Conservation (phyloP, 257 asterid genomes). For the Solanum sparsipilum region DNA sequence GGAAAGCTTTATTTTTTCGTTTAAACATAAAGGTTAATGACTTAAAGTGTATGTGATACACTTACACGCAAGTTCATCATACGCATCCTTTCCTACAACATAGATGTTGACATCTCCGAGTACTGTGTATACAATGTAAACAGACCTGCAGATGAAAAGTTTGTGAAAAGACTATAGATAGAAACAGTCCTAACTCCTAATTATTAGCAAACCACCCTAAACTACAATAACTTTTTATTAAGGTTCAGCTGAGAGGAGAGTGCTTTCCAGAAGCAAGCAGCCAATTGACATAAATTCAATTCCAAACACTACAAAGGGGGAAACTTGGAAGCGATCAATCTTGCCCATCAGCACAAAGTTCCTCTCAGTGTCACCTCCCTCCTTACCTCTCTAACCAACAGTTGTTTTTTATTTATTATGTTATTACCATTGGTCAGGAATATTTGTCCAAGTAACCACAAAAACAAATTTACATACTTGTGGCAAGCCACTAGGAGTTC, state of each 20-base stretch:
- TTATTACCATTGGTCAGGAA: background rate
- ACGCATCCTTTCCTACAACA: conserved; percentile 95
- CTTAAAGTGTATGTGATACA: background rate
- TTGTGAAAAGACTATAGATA: background rate
- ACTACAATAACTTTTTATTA: background rate
- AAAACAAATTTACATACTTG: conserved; percentile 20
- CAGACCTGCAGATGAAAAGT: conserved; percentile 51
- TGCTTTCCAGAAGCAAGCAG: background rate
- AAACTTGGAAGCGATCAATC: background rate
- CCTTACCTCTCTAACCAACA: background rate
- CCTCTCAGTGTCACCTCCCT: background rate
- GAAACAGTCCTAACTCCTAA: background rate
- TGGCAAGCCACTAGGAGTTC: conserved; percentile 90
- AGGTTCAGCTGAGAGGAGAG: background rate
- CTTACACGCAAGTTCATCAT: conserved; percentile 97
- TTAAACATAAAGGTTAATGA: background rate
- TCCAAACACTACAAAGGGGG: background rate
- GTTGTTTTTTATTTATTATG: background rate
- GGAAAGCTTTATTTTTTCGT: background rate
- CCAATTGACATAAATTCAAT: background rate
- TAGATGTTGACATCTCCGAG: conserved; percentile 94
- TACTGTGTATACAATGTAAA: conserved; percentile 86
- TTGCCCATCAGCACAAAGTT: background rate
- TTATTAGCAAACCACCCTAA: background rate
- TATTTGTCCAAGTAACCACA: background rate